phyloP scores from a whole-genome alignment of 768 basidiomycete genomes.

The Trametes villosa region DNA sequence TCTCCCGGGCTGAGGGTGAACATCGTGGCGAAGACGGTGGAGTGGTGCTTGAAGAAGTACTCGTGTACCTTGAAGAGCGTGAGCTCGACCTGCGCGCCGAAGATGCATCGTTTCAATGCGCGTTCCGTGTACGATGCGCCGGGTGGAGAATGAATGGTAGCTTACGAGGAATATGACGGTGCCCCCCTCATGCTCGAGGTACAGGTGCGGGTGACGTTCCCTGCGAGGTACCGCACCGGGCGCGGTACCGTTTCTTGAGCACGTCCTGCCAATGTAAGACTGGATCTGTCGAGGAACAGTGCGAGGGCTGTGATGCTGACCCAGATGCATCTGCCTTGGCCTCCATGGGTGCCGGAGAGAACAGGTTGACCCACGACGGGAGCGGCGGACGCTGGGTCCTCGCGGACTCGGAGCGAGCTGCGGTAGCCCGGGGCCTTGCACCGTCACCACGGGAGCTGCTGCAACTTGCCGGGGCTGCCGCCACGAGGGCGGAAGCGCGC shows the following conservation, averaged over 20 bases:
- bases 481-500: not conserved
- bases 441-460: too few species aligned
- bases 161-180: conserved; percentile 22
- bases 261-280: not conserved
- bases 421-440: not conserved
- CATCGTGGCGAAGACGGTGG: conserved; percentile 23
- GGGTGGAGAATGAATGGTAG: not conserved
- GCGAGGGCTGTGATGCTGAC: not conserved
- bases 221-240: not conserved
- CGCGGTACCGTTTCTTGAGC: not conserved
- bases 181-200: conserved; percentile 22
- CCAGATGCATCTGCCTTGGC: not conserved
- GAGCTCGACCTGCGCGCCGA: conserved; percentile 17
- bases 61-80: conserved; percentile 30
- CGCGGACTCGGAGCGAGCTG: not conserved
- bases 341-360: not conserved
- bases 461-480: not conserved
- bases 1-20: conserved; percentile 20
- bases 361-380: too few species aligned
- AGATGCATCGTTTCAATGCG: not conserved
- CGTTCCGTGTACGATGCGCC: not conserved
- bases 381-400: not conserved
- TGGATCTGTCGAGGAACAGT: not conserved
- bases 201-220: conserved; percentile 18
- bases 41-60: conserved; percentile 24